phyloP scores from a whole-genome alignment of 2,329 filamentous ascomycete genomes.

The Fusarium zealandicum region DNA sequence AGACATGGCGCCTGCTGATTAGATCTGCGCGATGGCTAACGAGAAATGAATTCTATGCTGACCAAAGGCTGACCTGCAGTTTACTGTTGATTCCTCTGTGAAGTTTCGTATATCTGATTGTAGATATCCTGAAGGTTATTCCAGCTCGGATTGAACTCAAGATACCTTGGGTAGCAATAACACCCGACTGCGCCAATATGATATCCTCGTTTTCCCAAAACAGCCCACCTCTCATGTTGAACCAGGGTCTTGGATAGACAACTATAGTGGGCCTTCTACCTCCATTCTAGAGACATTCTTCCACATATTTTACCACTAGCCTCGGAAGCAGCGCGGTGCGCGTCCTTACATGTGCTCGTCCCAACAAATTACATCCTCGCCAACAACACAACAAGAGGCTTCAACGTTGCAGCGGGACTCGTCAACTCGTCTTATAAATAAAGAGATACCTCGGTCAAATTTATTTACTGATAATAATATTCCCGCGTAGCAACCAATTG shows the following conservation, averaged over 20 bases:
- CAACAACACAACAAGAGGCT: slow-evolving; percentile 30
- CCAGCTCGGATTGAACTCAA: no score
- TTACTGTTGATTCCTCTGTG: not conserved
- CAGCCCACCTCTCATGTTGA: slow-evolving; percentile 3
- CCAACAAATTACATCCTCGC: slow-evolving; percentile 40
- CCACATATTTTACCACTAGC: slow-evolving; percentile 13
- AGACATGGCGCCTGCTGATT: slow-evolving; percentile 28
- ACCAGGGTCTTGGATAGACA: slow-evolving; percentile 12
- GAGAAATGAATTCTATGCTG: slow-evolving; percentile 41
- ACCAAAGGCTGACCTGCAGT: slow-evolving; percentile 26
- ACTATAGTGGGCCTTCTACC: slow-evolving; percentile 31
- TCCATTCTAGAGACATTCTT: slow-evolving; percentile 22
- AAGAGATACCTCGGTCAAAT: not conserved
- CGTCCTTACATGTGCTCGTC: slow-evolving; percentile 43
- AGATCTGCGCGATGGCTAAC: slow-evolving; percentile 36
- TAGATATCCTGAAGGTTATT: not conserved
- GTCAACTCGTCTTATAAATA: slow-evolving; percentile 13
- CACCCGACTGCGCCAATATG: no score
- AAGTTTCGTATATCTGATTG: not conserved
- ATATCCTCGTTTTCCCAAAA: not conserved
- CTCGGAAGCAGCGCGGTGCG: slow-evolving; percentile 37
- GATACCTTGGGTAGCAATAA: no score
- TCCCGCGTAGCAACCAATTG: not conserved
- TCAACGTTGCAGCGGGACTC: slow-evolving; percentile 27
- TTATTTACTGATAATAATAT: not conserved